A percentile compares a stretch with the other conserved stretches of the same genome.
Evolutionary conservation across 169 alveolate genomes (phyloP).

Genomic region (Eimeria zaria): DNA sequence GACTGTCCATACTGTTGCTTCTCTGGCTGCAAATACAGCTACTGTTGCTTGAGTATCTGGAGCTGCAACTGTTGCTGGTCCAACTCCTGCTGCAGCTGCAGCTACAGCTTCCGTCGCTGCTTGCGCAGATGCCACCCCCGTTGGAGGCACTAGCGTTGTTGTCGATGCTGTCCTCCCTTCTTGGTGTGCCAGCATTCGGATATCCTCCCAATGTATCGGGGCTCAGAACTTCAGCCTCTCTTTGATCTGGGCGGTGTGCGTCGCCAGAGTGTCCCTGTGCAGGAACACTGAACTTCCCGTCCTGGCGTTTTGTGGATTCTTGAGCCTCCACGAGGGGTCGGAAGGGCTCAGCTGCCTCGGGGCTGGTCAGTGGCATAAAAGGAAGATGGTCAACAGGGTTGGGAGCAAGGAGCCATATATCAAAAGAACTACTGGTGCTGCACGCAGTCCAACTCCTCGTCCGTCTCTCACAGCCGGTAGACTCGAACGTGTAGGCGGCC

Average conservation of each 20-base stretch:
- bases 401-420: too few relatives aligned
- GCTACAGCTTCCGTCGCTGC: neutral
- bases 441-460: neutral
- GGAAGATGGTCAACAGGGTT: neutral
- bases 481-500: neutral
- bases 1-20: constrained; percentile 17
- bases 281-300: neutral
- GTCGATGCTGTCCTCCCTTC: neutral
- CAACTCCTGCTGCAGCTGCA: constrained; percentile 5
- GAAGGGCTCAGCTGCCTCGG: neutral
- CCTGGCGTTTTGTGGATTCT: neutral
- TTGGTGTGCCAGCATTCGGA: neutral
- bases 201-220: neutral
- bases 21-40: neutral
- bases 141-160: neutral
- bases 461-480: neutral
- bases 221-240: neutral
- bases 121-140: neutral
- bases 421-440: neutral
- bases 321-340: too few relatives aligned
- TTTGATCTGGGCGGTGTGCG: neutral
- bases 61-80: neutral
- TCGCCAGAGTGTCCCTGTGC: neutral
- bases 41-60: neutral
- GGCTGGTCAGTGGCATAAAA: neutral